Percentiles rank a stretch among this genome's conserved stretches.
Evolutionary conservation across 441 rosid genomes (phyloP).

Genomic region (Theobroma grandiflorum): DNA sequence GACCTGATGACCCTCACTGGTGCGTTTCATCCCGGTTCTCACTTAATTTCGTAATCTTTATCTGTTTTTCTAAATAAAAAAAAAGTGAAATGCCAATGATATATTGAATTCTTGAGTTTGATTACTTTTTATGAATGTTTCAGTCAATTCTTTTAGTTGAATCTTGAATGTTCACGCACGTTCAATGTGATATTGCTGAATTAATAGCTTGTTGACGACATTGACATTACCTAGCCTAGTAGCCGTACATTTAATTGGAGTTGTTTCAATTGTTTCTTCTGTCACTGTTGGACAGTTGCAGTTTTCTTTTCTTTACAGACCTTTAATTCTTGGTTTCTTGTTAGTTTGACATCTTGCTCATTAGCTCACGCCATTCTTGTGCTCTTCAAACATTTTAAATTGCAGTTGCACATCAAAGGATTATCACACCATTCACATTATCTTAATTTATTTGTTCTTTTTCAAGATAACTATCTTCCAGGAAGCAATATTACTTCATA

Average conservation of each 20-base stretch:
- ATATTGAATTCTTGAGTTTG: too few relatives aligned
- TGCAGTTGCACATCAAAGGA: not conserved
- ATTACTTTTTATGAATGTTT: too few relatives aligned
- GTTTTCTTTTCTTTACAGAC: not conserved
- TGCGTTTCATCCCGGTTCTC: conserved; percentile 22
- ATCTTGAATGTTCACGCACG: too few relatives aligned
- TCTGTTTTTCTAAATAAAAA: too few relatives aligned
- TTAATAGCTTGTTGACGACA: not conserved
- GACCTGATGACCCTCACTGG: conserved; percentile 49
- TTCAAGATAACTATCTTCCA: not conserved
- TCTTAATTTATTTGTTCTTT: not conserved
- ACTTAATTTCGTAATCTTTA: too few relatives aligned
- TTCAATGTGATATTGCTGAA: too few relatives aligned
- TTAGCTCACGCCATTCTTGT: not conserved
- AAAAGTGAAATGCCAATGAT: too few relatives aligned
- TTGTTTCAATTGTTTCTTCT: not conserved
- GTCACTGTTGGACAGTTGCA: too few relatives aligned
- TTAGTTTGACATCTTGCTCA: not conserved
- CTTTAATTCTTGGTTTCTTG: not conserved
- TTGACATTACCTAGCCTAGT: not conserved
- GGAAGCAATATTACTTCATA: not conserved
- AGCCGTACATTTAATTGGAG: not conserved
- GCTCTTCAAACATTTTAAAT: not conserved
- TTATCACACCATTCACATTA: not conserved
- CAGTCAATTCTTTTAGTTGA: too few relatives aligned